Conservation (phyloP, 2,329 filamentous ascomycete genomes). For the Apiospora malaysiana region DNA sequence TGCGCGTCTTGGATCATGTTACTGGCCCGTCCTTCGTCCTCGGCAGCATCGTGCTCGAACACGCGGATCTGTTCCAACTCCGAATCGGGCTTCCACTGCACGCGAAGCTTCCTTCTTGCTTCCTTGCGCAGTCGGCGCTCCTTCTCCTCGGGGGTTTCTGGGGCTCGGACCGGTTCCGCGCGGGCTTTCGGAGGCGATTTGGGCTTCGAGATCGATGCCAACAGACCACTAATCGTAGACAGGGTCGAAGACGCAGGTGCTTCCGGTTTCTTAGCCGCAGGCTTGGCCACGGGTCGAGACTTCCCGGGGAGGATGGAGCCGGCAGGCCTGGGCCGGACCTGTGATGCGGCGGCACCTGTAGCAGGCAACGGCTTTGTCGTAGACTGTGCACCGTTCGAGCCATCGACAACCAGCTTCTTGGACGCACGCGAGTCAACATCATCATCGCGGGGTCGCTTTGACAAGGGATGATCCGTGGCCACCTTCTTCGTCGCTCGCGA, state of each 20-base stretch:
- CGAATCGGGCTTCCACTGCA: conserved; percentile 72
- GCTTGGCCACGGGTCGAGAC: conserved; percentile 50
- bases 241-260: conserved; percentile 43
- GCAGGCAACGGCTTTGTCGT: conserved; percentile 39
- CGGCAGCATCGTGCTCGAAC: conserved; percentile 75
- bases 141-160: conserved; percentile 72
- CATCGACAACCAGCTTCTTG: conserved; percentile 31
- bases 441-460: conserved; percentile 26
- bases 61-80: conserved; percentile 70
- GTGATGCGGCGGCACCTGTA: conserved; percentile 26
- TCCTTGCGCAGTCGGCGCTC: conserved; percentile 75
- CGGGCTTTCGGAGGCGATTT: conserved; percentile 54
- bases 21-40: conserved; percentile 70
- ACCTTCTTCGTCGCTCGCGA: conserved; percentile 5
- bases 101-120: conserved; percentile 70
- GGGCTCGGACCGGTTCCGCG: conserved; percentile 52
- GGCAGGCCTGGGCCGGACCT: conserved; percentile 35
- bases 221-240: conserved; percentile 60
- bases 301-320: conserved; percentile 54
- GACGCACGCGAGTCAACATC: conserved; percentile 24
- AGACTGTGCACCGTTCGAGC: conserved; percentile 34
- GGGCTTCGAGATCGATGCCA: conserved; percentile 56
- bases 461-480: not conserved
- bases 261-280: conserved; percentile 46
- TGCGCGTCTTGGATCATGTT: conserved; percentile 75